Conservation (phyloP, 441 rosid genomes). For the Jatropha multifida region DNA sequence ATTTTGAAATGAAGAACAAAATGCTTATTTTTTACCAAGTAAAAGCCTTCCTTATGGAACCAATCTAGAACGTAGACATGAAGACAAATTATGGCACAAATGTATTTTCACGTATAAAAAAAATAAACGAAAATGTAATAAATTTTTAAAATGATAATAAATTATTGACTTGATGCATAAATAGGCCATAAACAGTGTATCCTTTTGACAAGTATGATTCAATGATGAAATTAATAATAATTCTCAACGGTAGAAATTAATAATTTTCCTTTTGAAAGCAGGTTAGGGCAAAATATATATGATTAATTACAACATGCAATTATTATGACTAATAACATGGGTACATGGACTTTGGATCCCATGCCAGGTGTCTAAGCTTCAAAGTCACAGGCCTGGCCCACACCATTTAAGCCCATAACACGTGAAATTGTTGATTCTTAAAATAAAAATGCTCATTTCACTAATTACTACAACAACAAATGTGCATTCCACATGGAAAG, state of each 20-base stretch:
- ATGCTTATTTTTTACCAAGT: no score
- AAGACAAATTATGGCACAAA: no score
- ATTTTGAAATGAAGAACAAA: no score
- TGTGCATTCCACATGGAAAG: not conserved
- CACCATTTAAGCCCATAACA: not conserved
- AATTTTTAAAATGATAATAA: no score
- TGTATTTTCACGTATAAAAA: no score
- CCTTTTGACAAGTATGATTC: not conserved
- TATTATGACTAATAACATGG: slow-evolving; percentile 25
- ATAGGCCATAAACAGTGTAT: no score
- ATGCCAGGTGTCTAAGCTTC: not conserved
- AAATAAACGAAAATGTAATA: no score
- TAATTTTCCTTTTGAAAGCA: not conserved
- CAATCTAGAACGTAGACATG: no score
- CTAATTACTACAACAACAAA: not conserved
- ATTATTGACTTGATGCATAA: no score
- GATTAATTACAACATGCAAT: slow-evolving; percentile 19
- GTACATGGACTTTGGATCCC: slow-evolving; percentile 14
- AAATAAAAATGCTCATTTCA: no score
- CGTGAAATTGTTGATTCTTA: not conserved
- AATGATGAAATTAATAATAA: no score
- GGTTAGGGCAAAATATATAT: not conserved
- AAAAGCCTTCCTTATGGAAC: no score
- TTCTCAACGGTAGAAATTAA: not conserved
- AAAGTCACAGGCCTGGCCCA: not conserved